These are phyloP conservation scores for Debaryomyces hansenii DNA, from an alignment of 805 yeast genomes.

Conservation along the genomic window DNA sequence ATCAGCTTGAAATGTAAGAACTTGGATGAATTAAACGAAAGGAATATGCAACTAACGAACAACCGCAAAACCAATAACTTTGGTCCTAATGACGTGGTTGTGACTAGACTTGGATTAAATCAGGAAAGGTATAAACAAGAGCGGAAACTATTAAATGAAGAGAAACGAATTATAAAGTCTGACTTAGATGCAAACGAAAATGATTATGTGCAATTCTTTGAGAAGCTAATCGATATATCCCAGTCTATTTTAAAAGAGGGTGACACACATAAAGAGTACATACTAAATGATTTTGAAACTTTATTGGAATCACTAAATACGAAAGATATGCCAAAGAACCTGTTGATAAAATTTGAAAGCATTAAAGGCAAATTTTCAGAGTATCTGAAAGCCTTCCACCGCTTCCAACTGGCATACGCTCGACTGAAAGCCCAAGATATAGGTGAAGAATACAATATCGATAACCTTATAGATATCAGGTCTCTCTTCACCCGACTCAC, in stretches of 20 bases:
- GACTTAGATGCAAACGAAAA: constrained; percentile 2
- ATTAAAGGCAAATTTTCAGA: constrained; percentile 9
- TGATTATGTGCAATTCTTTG: constrained; percentile 6
- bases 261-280: background rate
- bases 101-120: background rate
- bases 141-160: background rate
- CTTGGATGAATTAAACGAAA: background rate
- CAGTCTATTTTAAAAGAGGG: background rate
- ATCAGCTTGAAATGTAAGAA: background rate
- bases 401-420: background rate
- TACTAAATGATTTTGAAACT: constrained; percentile 6
- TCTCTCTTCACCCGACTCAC: constrained; percentile 11
- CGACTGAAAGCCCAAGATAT: constrained; percentile 1
- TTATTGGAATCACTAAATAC: background rate
- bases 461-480: constrained; percentile 3
- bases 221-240: constrained; percentile 1
- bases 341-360: background rate
- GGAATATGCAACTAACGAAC: background rate
- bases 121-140: background rate
- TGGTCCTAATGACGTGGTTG: background rate
- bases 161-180: background rate
- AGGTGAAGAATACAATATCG: background rate
- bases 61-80: background rate
- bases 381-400: constrained; percentile 4
- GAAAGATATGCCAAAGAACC: background rate